Percentiles rank a stretch among this genome's conserved stretches.
Evolutionary conservation across 2,329 filamentous ascomycete species (phyloP).

Genomic region (Neofusicoccum sp.): DNA sequence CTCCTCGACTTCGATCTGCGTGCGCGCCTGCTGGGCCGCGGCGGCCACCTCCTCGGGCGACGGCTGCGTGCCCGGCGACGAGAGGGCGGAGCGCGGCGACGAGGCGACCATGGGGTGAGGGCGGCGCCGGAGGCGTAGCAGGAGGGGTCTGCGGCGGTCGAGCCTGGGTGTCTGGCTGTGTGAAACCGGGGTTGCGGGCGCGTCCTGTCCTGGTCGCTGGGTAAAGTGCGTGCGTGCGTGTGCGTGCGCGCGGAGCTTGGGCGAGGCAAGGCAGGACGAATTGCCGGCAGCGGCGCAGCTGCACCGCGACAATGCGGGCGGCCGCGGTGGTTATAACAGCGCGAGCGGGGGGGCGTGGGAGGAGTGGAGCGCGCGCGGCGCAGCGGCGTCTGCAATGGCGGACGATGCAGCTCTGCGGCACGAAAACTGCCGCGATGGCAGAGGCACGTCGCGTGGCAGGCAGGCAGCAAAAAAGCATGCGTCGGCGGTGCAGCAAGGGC

Average conservation of each 20-base stretch:
- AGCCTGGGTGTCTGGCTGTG: not conserved
- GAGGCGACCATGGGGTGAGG: conserved; percentile 4
- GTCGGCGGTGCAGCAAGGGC: too few relatives aligned
- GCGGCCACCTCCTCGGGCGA: conserved; percentile 4
- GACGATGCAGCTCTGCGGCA: not conserved
- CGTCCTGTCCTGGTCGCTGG: not conserved
- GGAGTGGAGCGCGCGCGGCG: not conserved
- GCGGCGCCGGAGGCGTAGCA: not conserved
- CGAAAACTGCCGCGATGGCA: conserved; percentile 1
- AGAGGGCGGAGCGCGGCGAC: conserved; percentile 7
- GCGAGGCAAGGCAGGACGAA: not conserved
- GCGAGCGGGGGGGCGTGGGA: not conserved
- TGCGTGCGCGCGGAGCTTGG: not conserved
- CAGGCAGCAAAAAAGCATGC: too few relatives aligned
- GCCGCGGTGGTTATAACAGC: not conserved
- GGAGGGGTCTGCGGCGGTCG: not conserved
- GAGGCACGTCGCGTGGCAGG: not conserved
- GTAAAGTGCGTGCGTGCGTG: not conserved
- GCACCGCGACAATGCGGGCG: not conserved
- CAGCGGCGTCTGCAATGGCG: not conserved
- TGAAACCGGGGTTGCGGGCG: not conserved
- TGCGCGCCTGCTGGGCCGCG: conserved; percentile 13
- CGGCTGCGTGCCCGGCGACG: not conserved
- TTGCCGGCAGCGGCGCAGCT: not conserved
- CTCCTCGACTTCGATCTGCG: conserved; percentile 8